Percentiles rank a stretch among this genome's conserved stretches.
These are phyloP conservation scores for Biancaea sappan DNA, from an alignment of 306 rosid genomes.

Conservation along the genomic window DNA sequence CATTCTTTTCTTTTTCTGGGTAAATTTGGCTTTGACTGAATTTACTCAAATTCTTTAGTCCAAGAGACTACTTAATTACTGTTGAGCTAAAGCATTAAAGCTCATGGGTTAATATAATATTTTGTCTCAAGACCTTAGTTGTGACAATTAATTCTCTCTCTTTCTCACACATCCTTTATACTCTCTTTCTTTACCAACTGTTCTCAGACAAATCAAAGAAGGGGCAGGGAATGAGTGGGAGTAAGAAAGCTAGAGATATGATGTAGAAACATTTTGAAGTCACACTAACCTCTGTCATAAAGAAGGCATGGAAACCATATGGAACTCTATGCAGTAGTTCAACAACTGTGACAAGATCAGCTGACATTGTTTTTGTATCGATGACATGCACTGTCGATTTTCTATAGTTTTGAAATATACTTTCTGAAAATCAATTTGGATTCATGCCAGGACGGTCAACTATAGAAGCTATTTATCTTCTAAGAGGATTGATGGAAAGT, in stretches of 20 bases:
- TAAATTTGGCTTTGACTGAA: too few relatives aligned
- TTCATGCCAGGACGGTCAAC: too few relatives aligned
- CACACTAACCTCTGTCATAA: conserved; percentile 81
- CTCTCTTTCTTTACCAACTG: neutral
- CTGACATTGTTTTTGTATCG: conserved; percentile 88
- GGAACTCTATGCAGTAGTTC: conserved; percentile 90
- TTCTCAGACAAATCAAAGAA: neutral
- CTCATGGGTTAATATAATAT: neutral
- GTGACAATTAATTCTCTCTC: neutral
- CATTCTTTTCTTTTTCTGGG: too few relatives aligned
- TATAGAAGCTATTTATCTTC: too few relatives aligned
- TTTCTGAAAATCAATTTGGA: too few relatives aligned
- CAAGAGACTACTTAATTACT: neutral
- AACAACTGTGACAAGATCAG: conserved; percentile 81
- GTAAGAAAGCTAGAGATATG: conserved; percentile 2
- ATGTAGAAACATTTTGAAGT: conserved; percentile 1
- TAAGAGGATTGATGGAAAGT: too few relatives aligned
- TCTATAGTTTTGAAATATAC: conserved; percentile 48
- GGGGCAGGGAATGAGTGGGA: neutral
- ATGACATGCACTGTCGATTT: conserved; percentile 70
- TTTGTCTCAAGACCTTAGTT: neutral
- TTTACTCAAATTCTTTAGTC: too few relatives aligned
- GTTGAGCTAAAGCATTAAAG: neutral
- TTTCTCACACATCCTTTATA: neutral
- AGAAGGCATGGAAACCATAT: conserved; percentile 91